A percentile compares a stretch with the other conserved stretches of the same genome.
Conservation (phyloP, 345 rosid species). For the Schrenkiella parvula region DNA sequence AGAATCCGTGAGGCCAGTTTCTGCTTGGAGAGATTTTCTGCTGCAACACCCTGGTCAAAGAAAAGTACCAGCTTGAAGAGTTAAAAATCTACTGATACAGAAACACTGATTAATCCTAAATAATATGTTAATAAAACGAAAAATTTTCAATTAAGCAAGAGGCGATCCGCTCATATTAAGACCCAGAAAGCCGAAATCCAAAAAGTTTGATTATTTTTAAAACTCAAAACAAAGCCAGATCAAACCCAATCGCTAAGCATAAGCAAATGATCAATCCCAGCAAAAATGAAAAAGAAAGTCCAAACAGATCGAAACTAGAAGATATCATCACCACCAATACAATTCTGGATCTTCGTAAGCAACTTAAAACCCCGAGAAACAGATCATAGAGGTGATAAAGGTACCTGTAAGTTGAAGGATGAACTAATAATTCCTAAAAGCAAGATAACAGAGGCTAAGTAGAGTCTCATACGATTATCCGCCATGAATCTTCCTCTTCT, state of each 20-base stretch:
- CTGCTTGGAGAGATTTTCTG: slow-evolving; percentile 39
- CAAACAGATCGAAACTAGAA: background rate
- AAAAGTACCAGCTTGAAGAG: background rate
- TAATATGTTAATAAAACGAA: background rate
- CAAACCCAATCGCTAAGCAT: background rate
- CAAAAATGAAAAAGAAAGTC: background rate
- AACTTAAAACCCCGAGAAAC: background rate
- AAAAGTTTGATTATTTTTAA: background rate
- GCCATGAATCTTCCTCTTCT: slow-evolving; percentile 19
- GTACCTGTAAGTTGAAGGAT: slow-evolving; percentile 26
- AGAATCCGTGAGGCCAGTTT: slow-evolving; percentile 66
- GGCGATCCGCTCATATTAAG: background rate
- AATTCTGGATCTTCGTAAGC: background rate
- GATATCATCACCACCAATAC: background rate
- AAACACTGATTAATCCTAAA: background rate
- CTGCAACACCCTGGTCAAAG: slow-evolving; percentile 43
- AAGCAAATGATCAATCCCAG: background rate
- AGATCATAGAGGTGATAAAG: background rate
- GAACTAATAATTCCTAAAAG: slow-evolving; percentile 20
- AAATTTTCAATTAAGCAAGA: background rate
- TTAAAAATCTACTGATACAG: background rate
- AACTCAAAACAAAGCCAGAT: slow-evolving; percentile 3
- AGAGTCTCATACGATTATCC: background rate
- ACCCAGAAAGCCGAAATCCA: background rate
- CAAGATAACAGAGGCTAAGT: slow-evolving; percentile 23